Evolutionary conservation across 2,329 filamentous ascomycete species (phyloP).

Genomic region (Aspergillus versicolor): DNA sequence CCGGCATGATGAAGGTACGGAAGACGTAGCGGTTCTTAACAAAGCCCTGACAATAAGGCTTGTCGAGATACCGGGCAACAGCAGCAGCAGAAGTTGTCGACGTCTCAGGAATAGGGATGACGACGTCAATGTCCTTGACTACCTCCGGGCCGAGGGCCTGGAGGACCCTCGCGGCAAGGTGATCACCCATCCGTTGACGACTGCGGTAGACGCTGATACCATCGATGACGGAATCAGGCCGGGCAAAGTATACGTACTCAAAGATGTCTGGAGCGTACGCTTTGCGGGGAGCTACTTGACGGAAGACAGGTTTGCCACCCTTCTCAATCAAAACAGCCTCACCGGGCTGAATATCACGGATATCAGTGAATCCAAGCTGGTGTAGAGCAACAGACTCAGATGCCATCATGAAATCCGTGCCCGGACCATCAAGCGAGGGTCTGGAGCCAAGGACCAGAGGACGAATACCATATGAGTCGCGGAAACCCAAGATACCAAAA

Average conservation of each 20-base stretch:
- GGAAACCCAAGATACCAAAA: conserved; percentile 78
- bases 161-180: conserved; percentile 72
- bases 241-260: conserved; percentile 83
- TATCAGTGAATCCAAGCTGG: conserved; percentile 75
- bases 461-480: conserved; percentile 78
- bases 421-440: conserved; percentile 62
- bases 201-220: conserved; percentile 84
- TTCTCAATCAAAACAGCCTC: conserved; percentile 85
- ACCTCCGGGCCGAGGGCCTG: conserved; percentile 66
- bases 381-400: conserved; percentile 82
- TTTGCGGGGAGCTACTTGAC: conserved; percentile 67
- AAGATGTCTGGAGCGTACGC: conserved; percentile 83
- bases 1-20: conserved; percentile 84
- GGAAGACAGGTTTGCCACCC: conserved; percentile 70
- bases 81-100: conserved; percentile 76
- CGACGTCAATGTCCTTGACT: conserved; percentile 72
- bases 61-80: conserved; percentile 71
- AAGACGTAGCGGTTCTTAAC: conserved; percentile 90
- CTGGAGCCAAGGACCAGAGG: conserved; percentile 77
- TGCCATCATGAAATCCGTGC: conserved; percentile 84
- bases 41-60: conserved; percentile 77
- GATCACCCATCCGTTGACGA: conserved; percentile 81
- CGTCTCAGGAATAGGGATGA: conserved; percentile 83
- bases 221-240: conserved; percentile 80
- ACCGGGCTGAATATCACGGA: conserved; percentile 76